These are phyloP conservation scores for Aspergillus fijiensis DNA, from an alignment of 2,329 filamentous ascomycete species.

Conservation along the genomic window DNA sequence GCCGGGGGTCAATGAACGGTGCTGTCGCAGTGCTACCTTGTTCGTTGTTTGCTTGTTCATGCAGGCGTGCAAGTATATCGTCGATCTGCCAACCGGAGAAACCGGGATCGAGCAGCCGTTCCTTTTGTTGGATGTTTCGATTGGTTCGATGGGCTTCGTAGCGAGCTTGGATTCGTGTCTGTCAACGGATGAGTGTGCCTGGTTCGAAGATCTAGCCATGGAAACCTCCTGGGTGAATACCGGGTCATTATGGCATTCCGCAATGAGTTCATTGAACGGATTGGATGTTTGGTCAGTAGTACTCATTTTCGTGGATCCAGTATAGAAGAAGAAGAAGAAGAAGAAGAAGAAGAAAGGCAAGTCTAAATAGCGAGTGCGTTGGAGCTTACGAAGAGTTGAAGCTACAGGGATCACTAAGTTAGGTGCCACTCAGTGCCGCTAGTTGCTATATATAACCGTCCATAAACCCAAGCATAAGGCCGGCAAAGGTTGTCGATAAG, in stretches of 20 bases:
- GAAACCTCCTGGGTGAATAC: slow-evolving; percentile 49
- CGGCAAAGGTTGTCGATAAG: too few species aligned
- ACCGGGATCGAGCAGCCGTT: slow-evolving; percentile 66
- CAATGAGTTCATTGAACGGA: slow-evolving; percentile 73
- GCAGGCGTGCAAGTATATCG: slow-evolving; percentile 68
- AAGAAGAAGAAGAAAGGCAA: too few species aligned
- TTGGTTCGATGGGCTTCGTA: slow-evolving; percentile 73
- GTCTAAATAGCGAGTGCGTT: too few species aligned
- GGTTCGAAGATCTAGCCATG: background rate
- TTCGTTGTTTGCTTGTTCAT: slow-evolving; percentile 35
- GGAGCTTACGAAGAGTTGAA: too few species aligned
- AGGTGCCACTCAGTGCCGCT: too few species aligned
- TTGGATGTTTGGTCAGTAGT: slow-evolving; percentile 48
- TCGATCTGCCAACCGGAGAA: slow-evolving; percentile 75
- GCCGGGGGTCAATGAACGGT: slow-evolving; percentile 69
- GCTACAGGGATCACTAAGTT: too few species aligned
- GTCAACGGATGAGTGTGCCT: background rate
- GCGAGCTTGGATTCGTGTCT: slow-evolving; percentile 60
- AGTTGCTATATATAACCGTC: too few species aligned
- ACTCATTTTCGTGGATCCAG: background rate
- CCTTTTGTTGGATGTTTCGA: slow-evolving; percentile 73
- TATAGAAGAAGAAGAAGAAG: background rate
- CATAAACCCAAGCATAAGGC: too few species aligned
- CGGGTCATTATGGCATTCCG: slow-evolving; percentile 63
- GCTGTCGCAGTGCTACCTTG: slow-evolving; percentile 37